phyloP scores from a whole-genome alignment of 1,284 basidiomycete genomes.

The Tilletia indica region DNA sequence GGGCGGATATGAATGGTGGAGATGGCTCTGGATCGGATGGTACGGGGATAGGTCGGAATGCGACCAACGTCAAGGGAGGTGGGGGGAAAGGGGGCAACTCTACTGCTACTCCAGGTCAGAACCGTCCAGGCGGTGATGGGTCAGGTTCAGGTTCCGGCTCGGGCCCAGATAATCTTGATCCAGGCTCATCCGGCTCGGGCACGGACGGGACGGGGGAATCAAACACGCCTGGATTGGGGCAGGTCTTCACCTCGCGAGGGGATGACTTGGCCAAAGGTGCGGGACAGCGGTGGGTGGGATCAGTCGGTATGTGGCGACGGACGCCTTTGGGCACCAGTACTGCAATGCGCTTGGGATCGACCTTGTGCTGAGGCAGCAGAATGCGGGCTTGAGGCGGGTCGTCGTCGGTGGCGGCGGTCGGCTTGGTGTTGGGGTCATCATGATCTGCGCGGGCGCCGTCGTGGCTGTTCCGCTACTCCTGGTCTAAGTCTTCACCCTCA shows the following conservation, averaged over 20 bases:
- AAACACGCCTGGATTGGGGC: background rate
- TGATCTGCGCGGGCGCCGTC: no score
- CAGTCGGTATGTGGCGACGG: conserved; percentile 47
- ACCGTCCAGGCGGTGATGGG: background rate
- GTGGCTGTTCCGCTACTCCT: no score
- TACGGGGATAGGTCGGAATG: conserved; percentile 5
- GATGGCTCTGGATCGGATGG: conserved; percentile 27
- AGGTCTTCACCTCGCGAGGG: conserved; percentile 6
- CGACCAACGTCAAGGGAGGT: background rate
- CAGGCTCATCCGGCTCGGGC: background rate
- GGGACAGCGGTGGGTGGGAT: conserved; percentile 47
- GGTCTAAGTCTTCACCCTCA: no score
- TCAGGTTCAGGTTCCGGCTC: background rate
- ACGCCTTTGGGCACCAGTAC: conserved; percentile 51
- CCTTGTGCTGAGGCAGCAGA: conserved; percentile 34
- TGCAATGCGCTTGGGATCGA: conserved; percentile 54
- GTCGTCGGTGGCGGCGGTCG: no score
- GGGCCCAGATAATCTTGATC: background rate
- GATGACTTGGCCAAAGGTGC: conserved; percentile 22
- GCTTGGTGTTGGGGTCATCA: no score
- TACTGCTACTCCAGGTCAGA: background rate
- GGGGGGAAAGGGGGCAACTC: conserved; percentile 3
- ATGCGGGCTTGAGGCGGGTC: conserved; percentile 18
- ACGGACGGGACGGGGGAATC: conserved; percentile 1
- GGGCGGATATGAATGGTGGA: conserved; percentile 46